phyloP scores from a whole-genome alignment of 2,329 filamentous ascomycete genomes.

The Fusarium nygamai region DNA sequence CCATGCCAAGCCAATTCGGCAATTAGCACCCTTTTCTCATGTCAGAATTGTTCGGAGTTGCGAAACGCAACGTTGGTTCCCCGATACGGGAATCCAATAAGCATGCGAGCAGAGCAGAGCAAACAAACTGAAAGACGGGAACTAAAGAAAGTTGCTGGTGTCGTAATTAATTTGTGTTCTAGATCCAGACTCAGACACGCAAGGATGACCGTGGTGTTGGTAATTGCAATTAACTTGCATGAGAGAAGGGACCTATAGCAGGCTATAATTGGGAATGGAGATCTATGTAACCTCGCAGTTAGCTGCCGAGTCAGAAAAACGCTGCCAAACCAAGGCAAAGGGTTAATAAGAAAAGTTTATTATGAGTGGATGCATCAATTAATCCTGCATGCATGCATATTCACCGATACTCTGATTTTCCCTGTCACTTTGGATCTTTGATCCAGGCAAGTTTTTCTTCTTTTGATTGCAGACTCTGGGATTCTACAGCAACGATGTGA shows the following conservation, averaged over 20 bases:
- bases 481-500: conserved; percentile 12
- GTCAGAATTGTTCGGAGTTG: conserved; percentile 5
- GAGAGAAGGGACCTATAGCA: neutral
- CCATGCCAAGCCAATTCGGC: conserved; percentile 14
- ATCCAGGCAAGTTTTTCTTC: conserved; percentile 15
- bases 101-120: neutral
- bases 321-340: conserved; percentile 19
- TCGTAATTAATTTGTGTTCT: neutral
- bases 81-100: conserved; percentile 4
- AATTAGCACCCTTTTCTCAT: conserved; percentile 6
- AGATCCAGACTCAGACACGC: neutral
- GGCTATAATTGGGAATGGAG: conserved; percentile 6
- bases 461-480: neutral
- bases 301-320: conserved; percentile 2
- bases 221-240: conserved; percentile 16
- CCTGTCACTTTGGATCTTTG: neutral
- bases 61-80: conserved; percentile 20
- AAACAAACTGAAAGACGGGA: conserved; percentile 4
- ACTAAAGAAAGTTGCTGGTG: conserved; percentile 13
- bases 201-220: conserved; percentile 18
- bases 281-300: conserved; percentile 9
- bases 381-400: conserved; percentile 3
- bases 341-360: neutral
- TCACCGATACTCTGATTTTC: neutral
- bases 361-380: conserved; percentile 13